phyloP scores from a whole-genome alignment of 2,329 filamentous ascomycete genomes.

The Nannizzia gypsea region DNA sequence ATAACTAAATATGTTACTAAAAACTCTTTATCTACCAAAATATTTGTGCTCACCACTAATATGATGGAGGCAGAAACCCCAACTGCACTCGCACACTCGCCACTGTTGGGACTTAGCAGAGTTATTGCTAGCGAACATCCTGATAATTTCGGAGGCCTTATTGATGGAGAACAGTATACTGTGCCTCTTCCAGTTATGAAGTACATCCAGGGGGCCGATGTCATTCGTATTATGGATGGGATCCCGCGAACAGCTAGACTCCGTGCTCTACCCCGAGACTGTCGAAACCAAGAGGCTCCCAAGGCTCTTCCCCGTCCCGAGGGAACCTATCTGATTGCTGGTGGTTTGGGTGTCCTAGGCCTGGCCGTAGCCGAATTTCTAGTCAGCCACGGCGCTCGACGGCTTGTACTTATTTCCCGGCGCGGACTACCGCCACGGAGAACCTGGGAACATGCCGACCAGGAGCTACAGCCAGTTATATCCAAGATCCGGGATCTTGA shows the following conservation, averaged over 20 bases:
- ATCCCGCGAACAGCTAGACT: not conserved
- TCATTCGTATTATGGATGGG: not conserved
- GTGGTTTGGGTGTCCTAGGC: constrained; percentile 17
- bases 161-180: not conserved
- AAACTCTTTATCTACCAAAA: not conserved
- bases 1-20: not conserved
- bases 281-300: not conserved
- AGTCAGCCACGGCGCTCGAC: constrained; percentile 17
- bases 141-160: not conserved
- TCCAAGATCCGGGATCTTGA: not conserved
- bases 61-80: not conserved
- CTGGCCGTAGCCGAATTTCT: constrained; percentile 17
- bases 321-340: constrained; percentile 15
- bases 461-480: not conserved
- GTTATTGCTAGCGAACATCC: not conserved
- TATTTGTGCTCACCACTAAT: not conserved
- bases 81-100: not conserved
- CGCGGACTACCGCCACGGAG: constrained; percentile 23
- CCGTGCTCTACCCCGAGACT: not conserved
- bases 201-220: not conserved
- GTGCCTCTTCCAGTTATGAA: not conserved
- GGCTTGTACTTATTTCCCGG: constrained; percentile 23
- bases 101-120: not conserved
- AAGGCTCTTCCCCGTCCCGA: not conserved
- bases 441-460: not conserved